These are phyloP conservation scores for Pachysolen tannophilus DNA, from an alignment of 805 yeast genomes.

Conservation along the genomic window DNA sequence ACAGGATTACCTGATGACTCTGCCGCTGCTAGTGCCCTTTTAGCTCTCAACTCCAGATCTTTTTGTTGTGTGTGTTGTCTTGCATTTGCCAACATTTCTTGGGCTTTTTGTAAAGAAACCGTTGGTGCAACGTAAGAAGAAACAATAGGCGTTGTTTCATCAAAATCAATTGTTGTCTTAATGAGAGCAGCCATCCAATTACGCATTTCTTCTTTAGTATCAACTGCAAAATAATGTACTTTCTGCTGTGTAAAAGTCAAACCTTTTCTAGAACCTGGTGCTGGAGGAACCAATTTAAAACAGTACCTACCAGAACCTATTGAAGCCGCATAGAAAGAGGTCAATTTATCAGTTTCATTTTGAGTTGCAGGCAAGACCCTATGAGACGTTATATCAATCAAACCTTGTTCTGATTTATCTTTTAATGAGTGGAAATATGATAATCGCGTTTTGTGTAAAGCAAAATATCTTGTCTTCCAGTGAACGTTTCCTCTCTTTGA, in stretches of 20 bases:
- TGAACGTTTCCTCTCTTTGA: conserved; percentile 80
- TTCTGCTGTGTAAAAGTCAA: conserved; percentile 94
- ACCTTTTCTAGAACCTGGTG: conserved; percentile 94
- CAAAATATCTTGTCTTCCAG: conserved; percentile 84
- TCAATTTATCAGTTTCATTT: conserved; percentile 64
- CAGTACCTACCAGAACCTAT: conserved; percentile 93
- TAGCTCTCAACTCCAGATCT: conserved; percentile 40
- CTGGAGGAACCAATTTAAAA: conserved; percentile 92
- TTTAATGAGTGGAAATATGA: conserved; percentile 76
- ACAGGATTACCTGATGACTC: background rate
- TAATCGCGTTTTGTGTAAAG: conserved; percentile 85
- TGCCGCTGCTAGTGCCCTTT: conserved; percentile 17
- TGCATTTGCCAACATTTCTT: too few relatives aligned
- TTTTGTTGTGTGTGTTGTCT: too few relatives aligned
- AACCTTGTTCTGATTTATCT: conserved; percentile 82
- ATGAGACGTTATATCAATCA: conserved; percentile 94
- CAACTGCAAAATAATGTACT: conserved; percentile 94
- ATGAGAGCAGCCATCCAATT: conserved; percentile 91
- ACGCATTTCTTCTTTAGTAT: conserved; percentile 84
- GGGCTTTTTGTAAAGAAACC: conserved; percentile 78
- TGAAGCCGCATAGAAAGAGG: conserved; percentile 84
- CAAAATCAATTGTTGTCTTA: conserved; percentile 94
- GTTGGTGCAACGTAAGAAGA: conserved; percentile 96
- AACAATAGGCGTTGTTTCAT: conserved; percentile 84
- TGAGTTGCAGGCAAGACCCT: conserved; percentile 77